Evolutionary conservation across 495 filamentous ascomycete genomes (phyloP).

Genomic region (Talaromyces proteolyticus): DNA sequence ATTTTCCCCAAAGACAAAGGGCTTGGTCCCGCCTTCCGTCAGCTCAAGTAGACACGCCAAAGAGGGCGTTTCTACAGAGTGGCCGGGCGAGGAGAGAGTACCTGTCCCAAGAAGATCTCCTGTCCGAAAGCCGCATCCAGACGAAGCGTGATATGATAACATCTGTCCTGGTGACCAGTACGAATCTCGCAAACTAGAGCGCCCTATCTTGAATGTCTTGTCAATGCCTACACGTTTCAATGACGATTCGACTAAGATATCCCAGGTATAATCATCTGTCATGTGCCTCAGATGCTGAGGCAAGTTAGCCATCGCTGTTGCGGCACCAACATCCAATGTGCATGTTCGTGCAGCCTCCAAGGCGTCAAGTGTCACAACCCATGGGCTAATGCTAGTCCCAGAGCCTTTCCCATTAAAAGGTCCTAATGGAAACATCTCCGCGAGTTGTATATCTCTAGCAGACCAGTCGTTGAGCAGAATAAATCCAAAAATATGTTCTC

Average conservation of each 20-base stretch:
- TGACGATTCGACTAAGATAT: slow-evolving; percentile 39
- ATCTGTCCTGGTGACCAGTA: slow-evolving; percentile 93
- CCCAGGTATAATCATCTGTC: slow-evolving; percentile 57
- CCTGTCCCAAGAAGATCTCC: slow-evolving; percentile 87
- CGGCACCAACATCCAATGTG: no score
- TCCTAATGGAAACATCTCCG: slow-evolving; percentile 82
- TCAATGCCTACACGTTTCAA: slow-evolving; percentile 17
- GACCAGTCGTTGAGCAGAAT: slow-evolving; percentile 96
- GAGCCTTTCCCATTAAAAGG: slow-evolving; percentile 94
- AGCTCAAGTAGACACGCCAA: no score
- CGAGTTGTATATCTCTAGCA: slow-evolving; percentile 81
- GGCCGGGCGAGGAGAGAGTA: no score
- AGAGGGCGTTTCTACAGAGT: no score
- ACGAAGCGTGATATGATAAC: slow-evolving; percentile 84
- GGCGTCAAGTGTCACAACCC: slow-evolving; percentile 83
- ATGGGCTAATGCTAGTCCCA: slow-evolving; percentile 80
- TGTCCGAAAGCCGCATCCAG: slow-evolving; percentile 72
- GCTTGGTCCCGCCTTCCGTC: no score
- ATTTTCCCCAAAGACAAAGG: no score
- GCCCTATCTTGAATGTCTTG: slow-evolving; percentile 55
- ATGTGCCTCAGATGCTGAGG: no score
- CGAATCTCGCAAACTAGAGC: slow-evolving; percentile 62
- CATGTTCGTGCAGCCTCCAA: slow-evolving; percentile 69
- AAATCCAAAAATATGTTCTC: slow-evolving; percentile 75
- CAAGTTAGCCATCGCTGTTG: no score